Evolutionary conservation across 2,329 filamentous ascomycete genomes (phyloP).

Genomic region (Westerdykella aurantiaca): DNA sequence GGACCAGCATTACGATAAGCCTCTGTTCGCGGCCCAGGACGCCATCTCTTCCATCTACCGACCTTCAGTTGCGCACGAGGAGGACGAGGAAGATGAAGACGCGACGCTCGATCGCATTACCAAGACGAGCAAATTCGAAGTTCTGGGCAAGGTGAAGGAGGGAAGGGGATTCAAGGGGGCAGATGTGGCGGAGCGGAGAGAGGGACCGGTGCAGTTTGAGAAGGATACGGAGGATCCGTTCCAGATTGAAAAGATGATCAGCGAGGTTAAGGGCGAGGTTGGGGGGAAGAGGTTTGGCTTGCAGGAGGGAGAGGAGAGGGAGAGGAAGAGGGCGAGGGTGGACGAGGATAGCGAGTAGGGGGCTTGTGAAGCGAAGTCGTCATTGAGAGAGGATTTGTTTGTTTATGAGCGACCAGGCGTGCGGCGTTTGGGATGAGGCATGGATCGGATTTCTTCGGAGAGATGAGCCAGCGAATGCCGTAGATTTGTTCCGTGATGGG

Average conservation of each 20-base stretch:
- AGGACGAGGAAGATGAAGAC: constrained; percentile 71
- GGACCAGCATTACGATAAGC: constrained; percentile 96
- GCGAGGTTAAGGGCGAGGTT: constrained; percentile 62
- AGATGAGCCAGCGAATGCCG: too few relatives aligned
- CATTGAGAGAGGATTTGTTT: too few relatives aligned
- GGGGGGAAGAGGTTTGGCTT: constrained; percentile 67
- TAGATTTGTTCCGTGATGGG: too few relatives aligned
- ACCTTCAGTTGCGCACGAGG: constrained; percentile 64
- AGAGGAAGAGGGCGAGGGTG: constrained; percentile 67
- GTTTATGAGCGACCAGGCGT: too few relatives aligned
- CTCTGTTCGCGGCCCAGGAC: constrained; percentile 91
- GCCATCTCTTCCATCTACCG: constrained; percentile 92
- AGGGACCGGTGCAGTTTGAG: constrained; percentile 94
- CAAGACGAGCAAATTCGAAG: constrained; percentile 80
- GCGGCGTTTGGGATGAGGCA: too few relatives aligned
- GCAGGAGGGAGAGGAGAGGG: constrained; percentile 53
- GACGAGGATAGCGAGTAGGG: constrained; percentile 59
- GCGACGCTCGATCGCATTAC: constrained; percentile 83
- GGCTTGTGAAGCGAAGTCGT: too few relatives aligned
- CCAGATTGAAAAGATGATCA: constrained; percentile 89
- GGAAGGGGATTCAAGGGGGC: constrained; percentile 73
- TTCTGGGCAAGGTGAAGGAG: constrained; percentile 71
- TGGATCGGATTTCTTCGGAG: too few relatives aligned
- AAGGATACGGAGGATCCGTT: constrained; percentile 85
- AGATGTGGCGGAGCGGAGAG: constrained; percentile 68